Conservation (phyloP, 768 basidiomycete species). For the Gymnopilus dilepis region DNA sequence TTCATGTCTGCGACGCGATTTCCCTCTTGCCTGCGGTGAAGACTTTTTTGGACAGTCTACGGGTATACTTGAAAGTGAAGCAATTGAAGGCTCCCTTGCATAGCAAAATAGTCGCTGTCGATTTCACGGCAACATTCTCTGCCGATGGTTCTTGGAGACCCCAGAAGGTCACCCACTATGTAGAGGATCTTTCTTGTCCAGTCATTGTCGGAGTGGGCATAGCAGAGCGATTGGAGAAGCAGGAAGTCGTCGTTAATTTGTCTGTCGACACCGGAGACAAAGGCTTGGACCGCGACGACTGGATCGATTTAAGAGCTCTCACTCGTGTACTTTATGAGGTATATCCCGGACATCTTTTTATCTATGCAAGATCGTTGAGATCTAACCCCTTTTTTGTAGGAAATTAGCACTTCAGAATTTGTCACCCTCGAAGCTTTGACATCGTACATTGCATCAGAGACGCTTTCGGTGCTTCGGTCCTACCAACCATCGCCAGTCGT, state of each 20-base stretch:
- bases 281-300: constrained; percentile 25
- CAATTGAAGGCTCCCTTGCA: constrained; percentile 59
- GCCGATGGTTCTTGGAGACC: constrained; percentile 26
- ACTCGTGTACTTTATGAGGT: constrained; percentile 44
- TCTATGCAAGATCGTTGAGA: too few relatives aligned
- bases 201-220: constrained; percentile 72
- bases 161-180: constrained; percentile 26
- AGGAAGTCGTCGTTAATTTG: constrained; percentile 58
- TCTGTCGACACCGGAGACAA: constrained; percentile 30
- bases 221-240: constrained; percentile 67
- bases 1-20: constrained; percentile 44
- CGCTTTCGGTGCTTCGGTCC: constrained; percentile 38
- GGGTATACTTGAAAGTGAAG: constrained; percentile 43
- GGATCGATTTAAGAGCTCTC: constrained; percentile 47
- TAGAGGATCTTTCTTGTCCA: constrained; percentile 51
- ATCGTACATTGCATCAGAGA: constrained; percentile 54
- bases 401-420: constrained; percentile 51
- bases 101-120: constrained; percentile 48
- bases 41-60: constrained; percentile 37
- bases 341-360: too few relatives aligned
- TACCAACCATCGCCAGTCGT: constrained; percentile 36
- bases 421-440: constrained; percentile 76
- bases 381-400: too few relatives aligned
- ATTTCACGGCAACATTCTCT: constrained; percentile 35
- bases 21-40: constrained; percentile 35